Conservation (phyloP, 1,284 basidiomycete genomes). For the Apiotrichum mycotoxinovorans region DNA sequence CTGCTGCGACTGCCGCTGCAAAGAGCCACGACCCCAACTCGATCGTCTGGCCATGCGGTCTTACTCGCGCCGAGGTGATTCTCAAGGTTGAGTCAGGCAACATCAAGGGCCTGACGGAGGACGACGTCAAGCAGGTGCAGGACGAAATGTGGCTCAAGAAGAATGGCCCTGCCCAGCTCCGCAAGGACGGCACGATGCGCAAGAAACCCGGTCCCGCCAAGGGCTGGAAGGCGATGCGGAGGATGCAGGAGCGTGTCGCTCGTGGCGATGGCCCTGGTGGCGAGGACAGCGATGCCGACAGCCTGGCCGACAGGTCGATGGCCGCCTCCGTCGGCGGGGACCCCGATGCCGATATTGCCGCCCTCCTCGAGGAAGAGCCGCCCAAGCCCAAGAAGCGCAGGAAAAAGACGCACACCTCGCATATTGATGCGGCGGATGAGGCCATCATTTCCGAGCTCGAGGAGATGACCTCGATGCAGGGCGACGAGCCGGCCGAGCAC, state of each 20-base stretch:
- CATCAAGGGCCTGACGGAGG: constrained; percentile 35
- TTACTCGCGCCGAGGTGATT: constrained; percentile 40
- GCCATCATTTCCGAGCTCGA: constrained; percentile 15
- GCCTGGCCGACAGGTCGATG: constrained; percentile 13
- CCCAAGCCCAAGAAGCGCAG: constrained; percentile 7
- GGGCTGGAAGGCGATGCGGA: constrained; percentile 40
- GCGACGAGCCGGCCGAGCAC: constrained; percentile 11
- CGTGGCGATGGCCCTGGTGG: constrained; percentile 7
- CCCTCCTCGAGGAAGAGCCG: constrained; percentile 25
- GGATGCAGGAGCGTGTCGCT: constrained; percentile 15
- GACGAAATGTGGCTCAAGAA: constrained; percentile 45
- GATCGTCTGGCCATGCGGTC: constrained; percentile 37
- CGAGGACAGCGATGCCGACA: constrained; percentile 25
- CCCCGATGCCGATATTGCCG: constrained; percentile 44
- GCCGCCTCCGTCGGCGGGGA: constrained; percentile 21
- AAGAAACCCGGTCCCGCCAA: constrained; percentile 50
- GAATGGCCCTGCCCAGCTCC: constrained; percentile 30
- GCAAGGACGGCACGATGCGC: constrained; percentile 48
- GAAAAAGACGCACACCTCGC: constrained; percentile 19
- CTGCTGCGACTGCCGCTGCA: not conserved
- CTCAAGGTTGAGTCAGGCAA: constrained; percentile 30
- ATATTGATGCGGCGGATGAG: constrained; percentile 11
- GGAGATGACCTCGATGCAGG: constrained; percentile 6
- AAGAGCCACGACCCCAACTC: constrained; percentile 19
- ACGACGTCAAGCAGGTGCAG: constrained; percentile 45